Evolutionary conservation across 768 basidiomycete species (phyloP).

Genomic region (Leucocoprinus sp.): DNA sequence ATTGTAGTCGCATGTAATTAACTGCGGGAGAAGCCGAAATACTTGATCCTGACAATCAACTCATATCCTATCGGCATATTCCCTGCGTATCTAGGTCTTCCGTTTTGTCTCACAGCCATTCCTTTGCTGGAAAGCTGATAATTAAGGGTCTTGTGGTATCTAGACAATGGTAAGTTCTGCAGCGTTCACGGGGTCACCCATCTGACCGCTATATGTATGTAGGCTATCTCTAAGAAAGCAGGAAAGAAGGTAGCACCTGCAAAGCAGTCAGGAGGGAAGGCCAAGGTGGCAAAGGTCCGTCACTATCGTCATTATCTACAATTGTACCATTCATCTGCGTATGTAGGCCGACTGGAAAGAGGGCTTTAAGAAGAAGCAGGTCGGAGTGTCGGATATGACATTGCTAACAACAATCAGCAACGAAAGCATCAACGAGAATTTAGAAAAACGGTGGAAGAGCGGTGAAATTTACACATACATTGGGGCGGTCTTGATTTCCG

Average conservation of each 20-base stretch:
- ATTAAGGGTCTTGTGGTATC: background rate
- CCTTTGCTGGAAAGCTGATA: slow-evolving; percentile 1
- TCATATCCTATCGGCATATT: slow-evolving; percentile 1
- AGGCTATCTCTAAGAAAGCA: slow-evolving; percentile 89
- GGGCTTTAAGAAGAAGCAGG: slow-evolving; percentile 99
- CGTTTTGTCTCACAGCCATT: background rate
- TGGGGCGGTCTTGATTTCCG: slow-evolving; percentile 97
- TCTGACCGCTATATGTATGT: slow-evolving; percentile 10
- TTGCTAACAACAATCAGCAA: slow-evolving; percentile 94
- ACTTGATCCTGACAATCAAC: background rate
- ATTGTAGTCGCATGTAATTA: slow-evolving; percentile 1
- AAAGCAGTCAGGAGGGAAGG: slow-evolving; percentile 50
- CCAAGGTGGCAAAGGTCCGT: slow-evolving; percentile 72
- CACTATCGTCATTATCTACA: background rate
- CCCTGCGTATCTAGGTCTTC: background rate
- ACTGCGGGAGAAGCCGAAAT: slow-evolving; percentile 4
- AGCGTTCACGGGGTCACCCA: background rate
- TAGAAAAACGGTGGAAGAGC: slow-evolving; percentile 93
- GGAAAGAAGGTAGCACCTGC: slow-evolving; percentile 70
- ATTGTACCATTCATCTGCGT: slow-evolving; percentile 9
- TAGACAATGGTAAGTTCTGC: slow-evolving; percentile 15
- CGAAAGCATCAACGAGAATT: slow-evolving; percentile 94
- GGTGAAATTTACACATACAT: slow-evolving; percentile 99
- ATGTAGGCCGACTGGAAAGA: slow-evolving; percentile 97
- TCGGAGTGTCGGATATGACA: slow-evolving; percentile 99